Base-by-base conservation (phyloP, 2,329 filamentous ascomycete species). In the Talaromyces sp. region DNA sequence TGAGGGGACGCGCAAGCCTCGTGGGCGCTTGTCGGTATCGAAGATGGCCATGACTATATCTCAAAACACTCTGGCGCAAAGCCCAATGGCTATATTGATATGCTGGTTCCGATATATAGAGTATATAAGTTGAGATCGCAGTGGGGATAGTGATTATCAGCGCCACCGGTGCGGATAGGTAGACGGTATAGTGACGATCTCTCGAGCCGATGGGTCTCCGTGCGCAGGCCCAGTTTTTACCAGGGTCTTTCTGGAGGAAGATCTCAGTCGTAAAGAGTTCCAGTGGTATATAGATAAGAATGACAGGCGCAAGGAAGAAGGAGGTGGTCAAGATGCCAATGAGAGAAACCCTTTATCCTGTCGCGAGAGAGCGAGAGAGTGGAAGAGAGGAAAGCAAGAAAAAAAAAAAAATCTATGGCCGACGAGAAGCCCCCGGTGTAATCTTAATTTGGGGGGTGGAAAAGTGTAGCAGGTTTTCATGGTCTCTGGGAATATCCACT, bases 21-120 rank as follows among this genome's bases (percentile, higher is more conserved):
- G 63, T 13, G 68, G 63, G 46, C 68, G 66, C 41, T 69, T 70
- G 22, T 70, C 69, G n/a, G 68, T 65, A 37, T 71, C 68, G 47
- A 69, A 64, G 40, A 70, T 65, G 9, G 67, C 67, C 69, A 71
- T 71, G 4, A 37, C 57, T 17, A 47, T 22, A 19, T 16, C 14
- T 16, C 14, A 5, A 24, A 42, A 47, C 29, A 45, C 11, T 30
- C 11, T 45, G n/a, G 20, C 13, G 40, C 30, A 35, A 36, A 29
- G 29, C 36, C 13, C 37, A 43, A 47, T 52, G 46, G 47, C 29
- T 40, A 24, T 35, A 40, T 52, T 30, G 49, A 33, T 32, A 43
- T 29, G 29, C 29, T 11, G 32, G 11, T 47, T 8, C 10, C 27
- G 22, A 32, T 19, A 19, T 36, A 35, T 27, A 17, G 47, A n/a